Evolutionary conservation across 768 basidiomycete genomes (phyloP), one percentile per base, ranked within the genome.

Genomic region (Rhodotorula diobovata): DNA sequence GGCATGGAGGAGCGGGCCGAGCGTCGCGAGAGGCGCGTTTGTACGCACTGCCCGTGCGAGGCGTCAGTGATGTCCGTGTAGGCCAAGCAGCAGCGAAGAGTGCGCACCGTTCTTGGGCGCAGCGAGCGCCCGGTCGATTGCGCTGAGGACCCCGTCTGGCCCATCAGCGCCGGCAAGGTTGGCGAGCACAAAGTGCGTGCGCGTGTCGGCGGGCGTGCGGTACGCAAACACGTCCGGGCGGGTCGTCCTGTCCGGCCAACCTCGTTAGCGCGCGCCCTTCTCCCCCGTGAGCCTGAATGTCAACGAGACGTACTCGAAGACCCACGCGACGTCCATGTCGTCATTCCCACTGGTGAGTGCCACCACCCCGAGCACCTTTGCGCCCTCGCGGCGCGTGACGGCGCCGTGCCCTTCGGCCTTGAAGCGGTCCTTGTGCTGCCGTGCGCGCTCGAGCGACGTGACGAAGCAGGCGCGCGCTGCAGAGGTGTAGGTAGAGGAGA

Each of bases 291-390:
- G n/a, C 6, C 37, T 21, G 14, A 28, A 32, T 16, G 18, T 32
- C 3, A 28, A 23, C 14, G 20, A 5, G 34, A 61, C 67, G 28
- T 54, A 68, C 67, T 68, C 61, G 60, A 30, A 68, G 41, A 63
- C 50, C 25, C n/a, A 63, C 2, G 61, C 67, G 16, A 53, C 48
- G 20, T 68, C 56, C 35, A 35, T 7, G 14, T 18, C 61, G 14
- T 28, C 61, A 10, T 9, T 35, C 43, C 61, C 61, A 5, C 37
- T 35, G 15, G 30, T 56, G 8, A 68, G 39, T n/a, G n/a, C 54
- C 0, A 43, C 53, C 18, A 43, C 43, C 15, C 60, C 67, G 8
- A 43, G 35, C n/a, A 59, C 46, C 39, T 34, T 57, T 7, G 61
- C 55, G 20, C 67, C 67, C 37, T 57, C 54, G 18, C 57, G 50